Evolutionary conservation across 257 asterid genomes (phyloP).

Genomic region (Przewalskia tangutica): DNA sequence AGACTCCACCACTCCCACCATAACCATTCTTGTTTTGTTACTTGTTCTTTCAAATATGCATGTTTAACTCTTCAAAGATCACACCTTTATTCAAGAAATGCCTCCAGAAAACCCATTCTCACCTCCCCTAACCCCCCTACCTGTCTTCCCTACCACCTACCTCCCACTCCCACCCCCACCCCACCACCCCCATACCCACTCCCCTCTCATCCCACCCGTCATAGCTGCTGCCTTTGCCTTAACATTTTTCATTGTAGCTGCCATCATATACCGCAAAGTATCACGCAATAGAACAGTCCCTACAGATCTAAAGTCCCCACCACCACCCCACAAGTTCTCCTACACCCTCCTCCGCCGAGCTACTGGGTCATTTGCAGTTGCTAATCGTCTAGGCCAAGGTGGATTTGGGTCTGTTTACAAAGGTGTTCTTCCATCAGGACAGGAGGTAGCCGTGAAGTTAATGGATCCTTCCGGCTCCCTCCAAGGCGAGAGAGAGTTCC

Average conservation of each 20-base stretch:
- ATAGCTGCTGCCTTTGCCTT: constrained; percentile 38
- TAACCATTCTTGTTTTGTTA: background rate
- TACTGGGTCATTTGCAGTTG: constrained; percentile 48
- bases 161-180: constrained; percentile 25
- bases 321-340: constrained; percentile 56
- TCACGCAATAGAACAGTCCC: constrained; percentile 75
- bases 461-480: constrained; percentile 58
- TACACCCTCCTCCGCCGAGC: constrained; percentile 58
- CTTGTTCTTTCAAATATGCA: background rate
- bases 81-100: constrained; percentile 11
- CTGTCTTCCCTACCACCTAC: constrained; percentile 18
- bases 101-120: constrained; percentile 17
- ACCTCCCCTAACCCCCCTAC: constrained; percentile 1
- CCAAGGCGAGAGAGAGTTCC: constrained; percentile 93
- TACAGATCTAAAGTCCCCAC: constrained; percentile 62
- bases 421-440: constrained; percentile 76
- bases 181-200: constrained; percentile 15
- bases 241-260: constrained; percentile 31
- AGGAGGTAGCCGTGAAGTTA: constrained; percentile 73
- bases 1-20: background rate
- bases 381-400: constrained; percentile 80
- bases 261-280: constrained; percentile 48
- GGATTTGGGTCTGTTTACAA: constrained; percentile 91
- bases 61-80: background rate
- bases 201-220: constrained; percentile 37